These are phyloP conservation scores for Phyllosticta citrichinensis DNA, from an alignment of 2,329 filamentous ascomycete species.

Conservation along the genomic window DNA sequence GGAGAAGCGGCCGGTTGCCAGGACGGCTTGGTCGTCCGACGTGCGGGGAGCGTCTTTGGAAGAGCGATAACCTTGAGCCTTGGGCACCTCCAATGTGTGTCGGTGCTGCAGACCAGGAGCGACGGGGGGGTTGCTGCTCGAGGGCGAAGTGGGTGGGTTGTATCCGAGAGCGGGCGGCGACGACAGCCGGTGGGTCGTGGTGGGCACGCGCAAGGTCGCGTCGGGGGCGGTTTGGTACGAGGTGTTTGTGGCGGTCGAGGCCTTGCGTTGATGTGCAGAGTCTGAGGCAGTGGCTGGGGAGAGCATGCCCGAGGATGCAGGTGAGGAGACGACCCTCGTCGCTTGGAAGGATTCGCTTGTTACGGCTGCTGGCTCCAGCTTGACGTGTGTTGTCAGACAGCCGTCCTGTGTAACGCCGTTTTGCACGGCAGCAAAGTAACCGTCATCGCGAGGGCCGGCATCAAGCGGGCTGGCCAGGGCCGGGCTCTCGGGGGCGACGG, in stretches of 20 bases:
- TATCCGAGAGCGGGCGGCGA: slow-evolving; percentile 49
- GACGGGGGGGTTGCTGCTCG: slow-evolving; percentile 32
- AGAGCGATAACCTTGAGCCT: slow-evolving; percentile 49
- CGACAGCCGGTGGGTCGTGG: slow-evolving; percentile 43
- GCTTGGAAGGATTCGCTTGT: slow-evolving; percentile 17
- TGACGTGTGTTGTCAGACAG: slow-evolving; percentile 25
- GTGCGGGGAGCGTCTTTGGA: slow-evolving; percentile 51
- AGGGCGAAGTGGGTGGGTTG: slow-evolving; percentile 19
- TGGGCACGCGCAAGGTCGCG: slow-evolving; percentile 29
- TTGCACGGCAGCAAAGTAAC: slow-evolving; percentile 34
- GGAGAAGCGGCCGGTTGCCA: slow-evolving; percentile 73
- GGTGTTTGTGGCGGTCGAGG: slow-evolving; percentile 15
- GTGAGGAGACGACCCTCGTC: background rate
- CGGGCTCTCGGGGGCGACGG: slow-evolving; percentile 16
- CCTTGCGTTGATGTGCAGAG: slow-evolving; percentile 13
- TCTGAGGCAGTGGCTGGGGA: background rate
- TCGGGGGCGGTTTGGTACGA: slow-evolving; percentile 15
- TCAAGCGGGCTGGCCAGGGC: slow-evolving; percentile 6
- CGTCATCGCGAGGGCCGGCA: slow-evolving; percentile 30
- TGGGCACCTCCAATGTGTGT: slow-evolving; percentile 82
- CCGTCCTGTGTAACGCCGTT: slow-evolving; percentile 28
- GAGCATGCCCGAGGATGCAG: background rate
- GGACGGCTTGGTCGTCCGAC: slow-evolving; percentile 47
- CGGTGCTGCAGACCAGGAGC: slow-evolving; percentile 62
- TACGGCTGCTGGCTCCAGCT: slow-evolving; percentile 21